Percentiles rank a stretch among this genome's conserved stretches.
Evolutionary conservation across 371 early-diverging fungal genomes (phyloP).

Genomic region (Coemansia sp.): DNA sequence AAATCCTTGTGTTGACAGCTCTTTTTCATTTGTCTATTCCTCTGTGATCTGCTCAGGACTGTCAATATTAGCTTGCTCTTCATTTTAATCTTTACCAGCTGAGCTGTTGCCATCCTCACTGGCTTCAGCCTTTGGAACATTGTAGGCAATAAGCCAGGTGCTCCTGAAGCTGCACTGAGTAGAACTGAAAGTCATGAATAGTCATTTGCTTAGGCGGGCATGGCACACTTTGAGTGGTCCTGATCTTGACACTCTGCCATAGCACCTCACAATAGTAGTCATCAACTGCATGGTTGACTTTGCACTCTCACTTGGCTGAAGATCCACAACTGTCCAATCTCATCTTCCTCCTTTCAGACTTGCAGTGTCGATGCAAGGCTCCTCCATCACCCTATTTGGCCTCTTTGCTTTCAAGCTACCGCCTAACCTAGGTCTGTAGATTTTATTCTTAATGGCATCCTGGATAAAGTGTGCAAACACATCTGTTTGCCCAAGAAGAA

Average conservation of each 20-base stretch:
- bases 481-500: conserved; percentile 86
- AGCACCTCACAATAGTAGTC: conserved; percentile 84
- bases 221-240: conserved; percentile 60
- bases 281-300: conserved; percentile 84
- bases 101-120: conserved; percentile 14
- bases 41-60: conserved; percentile 85
- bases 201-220: conserved; percentile 60
- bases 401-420: conserved; percentile 26
- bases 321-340: conserved; percentile 54
- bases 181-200: conserved; percentile 90
- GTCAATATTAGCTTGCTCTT: conserved; percentile 84
- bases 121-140: conserved; percentile 37
- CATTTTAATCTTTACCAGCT: conserved; percentile 56
- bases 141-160: conserved; percentile 61
- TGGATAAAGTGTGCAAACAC: conserved; percentile 57
- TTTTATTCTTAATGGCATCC: conserved; percentile 44
- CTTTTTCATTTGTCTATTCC: conserved; percentile 79
- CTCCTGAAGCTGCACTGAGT: conserved; percentile 72
- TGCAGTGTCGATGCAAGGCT: conserved; percentile 69
- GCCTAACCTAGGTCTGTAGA: conserved; percentile 33
- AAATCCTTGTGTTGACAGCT: conserved; percentile 78
- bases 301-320: conserved; percentile 81
- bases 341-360: conserved; percentile 94
- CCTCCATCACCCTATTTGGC: neutral
- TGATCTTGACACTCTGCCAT: conserved; percentile 58